Base-by-base conservation (phyloP, 2,329 filamentous ascomycete species). In the Septoria petroselini region DNA sequence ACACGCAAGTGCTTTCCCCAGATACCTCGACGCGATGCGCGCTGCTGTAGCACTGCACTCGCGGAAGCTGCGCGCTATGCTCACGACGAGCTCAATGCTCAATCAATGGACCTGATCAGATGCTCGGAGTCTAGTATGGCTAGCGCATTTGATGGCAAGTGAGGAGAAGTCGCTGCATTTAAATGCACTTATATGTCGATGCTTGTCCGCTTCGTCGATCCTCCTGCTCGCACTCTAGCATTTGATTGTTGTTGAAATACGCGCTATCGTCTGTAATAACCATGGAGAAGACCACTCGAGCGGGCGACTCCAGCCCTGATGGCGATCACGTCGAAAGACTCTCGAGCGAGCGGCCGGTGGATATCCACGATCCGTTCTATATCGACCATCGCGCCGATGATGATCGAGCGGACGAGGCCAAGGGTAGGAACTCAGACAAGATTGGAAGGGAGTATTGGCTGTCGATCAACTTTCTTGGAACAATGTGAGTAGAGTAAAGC, bases 381-480 rank as follows among this genome's bases (percentile, higher is more conserved):
- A 33, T 54, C 30, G 58, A 62, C 34, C 59, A 62, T 30, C 56
- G 59, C 23, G 58, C 29, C 2, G 45, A 52, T 29, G 59, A 62
- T 41, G 59, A 62, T 40, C 39, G 59, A 53, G 57, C 54, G 15
- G 58, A 62, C 7, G 56, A 54, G 19, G 59, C 59, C 27, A 55
- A 54, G 34, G 59, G 59, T 19, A 42, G 57, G 14, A 59, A 59
- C 31, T 45, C 58, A 5, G 55, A 59, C 41, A 58, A 59, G 38
- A 55, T 57, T 40, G 57, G 58, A 31, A 54, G 48, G 37, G 53
- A 43, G 17, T 62, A 62, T 23, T 62, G 59, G 59, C 31, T 59
- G 7, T 60, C 58, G 6, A 46, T 59, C 18, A 59, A 61, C 33
- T 62, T 52, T 45, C 55, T 62, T 15, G 41, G 59, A 6, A 59